Conservation (phyloP, 768 basidiomycete species). For the Leccinum uliginosum region DNA sequence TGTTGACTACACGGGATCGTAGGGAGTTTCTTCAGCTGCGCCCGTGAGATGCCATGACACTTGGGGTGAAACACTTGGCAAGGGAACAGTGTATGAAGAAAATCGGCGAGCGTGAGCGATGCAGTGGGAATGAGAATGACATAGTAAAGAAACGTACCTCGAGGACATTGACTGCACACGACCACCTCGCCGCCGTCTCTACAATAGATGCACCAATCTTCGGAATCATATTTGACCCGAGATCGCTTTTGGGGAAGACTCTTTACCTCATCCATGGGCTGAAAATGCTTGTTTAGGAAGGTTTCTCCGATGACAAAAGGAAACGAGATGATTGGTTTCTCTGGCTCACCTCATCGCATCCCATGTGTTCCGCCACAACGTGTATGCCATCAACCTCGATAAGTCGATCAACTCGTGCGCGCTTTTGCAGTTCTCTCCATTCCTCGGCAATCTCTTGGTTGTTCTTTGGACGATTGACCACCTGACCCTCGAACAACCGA, state of each 20-base stretch:
- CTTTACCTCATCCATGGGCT: slow-evolving; percentile 13
- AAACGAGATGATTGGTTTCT: background rate
- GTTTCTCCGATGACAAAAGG: background rate
- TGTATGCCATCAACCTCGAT: slow-evolving; percentile 36
- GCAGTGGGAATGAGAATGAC: background rate
- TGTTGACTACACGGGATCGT: slow-evolving; percentile 47
- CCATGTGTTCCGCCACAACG: slow-evolving; percentile 29
- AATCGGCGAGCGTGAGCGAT: background rate
- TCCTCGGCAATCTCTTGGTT: slow-evolving; percentile 42
- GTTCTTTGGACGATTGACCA: slow-evolving; percentile 32
- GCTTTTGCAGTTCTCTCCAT: slow-evolving; percentile 45
- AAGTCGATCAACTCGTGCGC: slow-evolving; percentile 37
- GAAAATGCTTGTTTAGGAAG: slow-evolving; percentile 10
- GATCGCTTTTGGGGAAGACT: slow-evolving; percentile 29
- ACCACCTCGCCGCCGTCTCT: slow-evolving; percentile 55
- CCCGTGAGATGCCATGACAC: slow-evolving; percentile 40
- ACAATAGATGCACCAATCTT: slow-evolving; percentile 59
- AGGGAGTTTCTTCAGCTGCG: slow-evolving; percentile 25
- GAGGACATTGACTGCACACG: slow-evolving; percentile 47
- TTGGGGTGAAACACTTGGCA: slow-evolving; percentile 48
- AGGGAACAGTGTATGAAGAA: background rate
- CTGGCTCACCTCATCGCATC: slow-evolving; percentile 26
- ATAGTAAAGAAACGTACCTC: slow-evolving; percentile 36
- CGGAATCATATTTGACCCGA: slow-evolving; percentile 40
- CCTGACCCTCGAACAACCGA: slow-evolving; percentile 53